phyloP scores from a whole-genome alignment of 1,284 basidiomycete genomes.

The Malassezia psittaci region DNA sequence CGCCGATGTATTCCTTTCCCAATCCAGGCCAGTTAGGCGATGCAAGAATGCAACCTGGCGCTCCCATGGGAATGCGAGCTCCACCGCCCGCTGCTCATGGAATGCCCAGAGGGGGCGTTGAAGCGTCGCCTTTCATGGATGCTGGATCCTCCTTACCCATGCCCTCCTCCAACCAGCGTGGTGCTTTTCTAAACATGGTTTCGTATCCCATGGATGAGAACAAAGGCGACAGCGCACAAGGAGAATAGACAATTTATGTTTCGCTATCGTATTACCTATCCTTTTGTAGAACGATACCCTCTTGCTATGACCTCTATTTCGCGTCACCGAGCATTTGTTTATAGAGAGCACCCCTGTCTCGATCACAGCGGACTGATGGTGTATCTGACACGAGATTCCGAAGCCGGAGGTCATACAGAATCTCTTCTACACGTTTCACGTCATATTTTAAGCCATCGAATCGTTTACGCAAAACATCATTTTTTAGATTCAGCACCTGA shows the following conservation, averaged over 20 bases:
- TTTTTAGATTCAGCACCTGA: conserved; percentile 45
- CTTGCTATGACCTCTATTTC: neutral
- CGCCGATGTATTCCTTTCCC: conserved; percentile 13
- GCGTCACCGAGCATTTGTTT: neutral
- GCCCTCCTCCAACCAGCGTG: conserved; percentile 1
- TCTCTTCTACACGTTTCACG: conserved; percentile 44
- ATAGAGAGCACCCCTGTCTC: neutral
- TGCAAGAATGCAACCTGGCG: conserved; percentile 11
- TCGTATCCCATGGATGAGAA: conserved; percentile 13
- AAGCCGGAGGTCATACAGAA: conserved; percentile 42
- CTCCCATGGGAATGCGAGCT: conserved; percentile 1
- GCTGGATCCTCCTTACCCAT: conserved; percentile 10
- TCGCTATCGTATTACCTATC: neutral
- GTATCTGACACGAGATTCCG: conserved; percentile 16
- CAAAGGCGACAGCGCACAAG: conserved; percentile 2
- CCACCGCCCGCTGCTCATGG: neutral
- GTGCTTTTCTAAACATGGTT: conserved; percentile 15
- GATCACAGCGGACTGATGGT: no score
- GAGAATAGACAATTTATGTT: conserved; percentile 3
- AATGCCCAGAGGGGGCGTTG: conserved; percentile 5
- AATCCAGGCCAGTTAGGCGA: conserved; percentile 10
- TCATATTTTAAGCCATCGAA: conserved; percentile 47
- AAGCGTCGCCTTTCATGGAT: conserved; percentile 13
- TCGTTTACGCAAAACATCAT: conserved; percentile 38
- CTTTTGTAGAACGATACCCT: conserved; percentile 3